phyloP scores from a whole-genome alignment of 1,139 yeast species.

The Sporopachydermia cereana region DNA sequence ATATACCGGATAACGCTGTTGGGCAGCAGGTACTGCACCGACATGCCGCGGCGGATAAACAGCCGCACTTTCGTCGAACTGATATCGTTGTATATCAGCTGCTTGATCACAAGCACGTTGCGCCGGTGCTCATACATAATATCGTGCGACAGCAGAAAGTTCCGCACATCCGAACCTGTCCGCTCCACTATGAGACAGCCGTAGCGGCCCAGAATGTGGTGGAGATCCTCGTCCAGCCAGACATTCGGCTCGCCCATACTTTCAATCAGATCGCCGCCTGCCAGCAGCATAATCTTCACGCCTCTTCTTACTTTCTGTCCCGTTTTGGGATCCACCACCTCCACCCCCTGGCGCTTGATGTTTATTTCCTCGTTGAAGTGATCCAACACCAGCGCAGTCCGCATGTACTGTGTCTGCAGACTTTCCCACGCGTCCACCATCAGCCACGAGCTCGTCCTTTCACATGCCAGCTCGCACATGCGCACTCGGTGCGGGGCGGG shows the following conservation, averaged over 20 bases:
- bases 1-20: conserved; percentile 91
- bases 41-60: conserved; percentile 89
- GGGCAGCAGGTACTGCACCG: conserved; percentile 88
- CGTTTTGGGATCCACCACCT: conserved; percentile 25
- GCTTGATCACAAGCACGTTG: conserved; percentile 89
- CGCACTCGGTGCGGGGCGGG: conserved; percentile 81
- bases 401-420: conserved; percentile 76
- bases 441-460: conserved; percentile 90
- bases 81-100: conserved; percentile 90
- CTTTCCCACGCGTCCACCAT: conserved; percentile 99
- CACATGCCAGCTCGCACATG: conserved; percentile 98
- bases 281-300: conserved; percentile 88
- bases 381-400: conserved; percentile 92
- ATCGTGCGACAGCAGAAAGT: conserved; percentile 84
- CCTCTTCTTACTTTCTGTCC: conserved; percentile 69
- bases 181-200: conserved; percentile 96
- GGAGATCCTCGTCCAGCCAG: conserved; percentile 94
- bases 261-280: conserved; percentile 96
- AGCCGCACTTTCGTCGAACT: conserved; percentile 89
- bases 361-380: conserved; percentile 95
- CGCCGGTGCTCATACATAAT: conserved; percentile 94
- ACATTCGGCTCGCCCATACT: conserved; percentile 99
- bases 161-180: conserved; percentile 91
- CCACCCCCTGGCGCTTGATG: conserved; percentile 78
- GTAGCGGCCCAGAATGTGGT: conserved; percentile 88